Evolutionary conservation across 805 yeast genomes (phyloP).

Genomic region (Isabelozyma rhagii): DNA sequence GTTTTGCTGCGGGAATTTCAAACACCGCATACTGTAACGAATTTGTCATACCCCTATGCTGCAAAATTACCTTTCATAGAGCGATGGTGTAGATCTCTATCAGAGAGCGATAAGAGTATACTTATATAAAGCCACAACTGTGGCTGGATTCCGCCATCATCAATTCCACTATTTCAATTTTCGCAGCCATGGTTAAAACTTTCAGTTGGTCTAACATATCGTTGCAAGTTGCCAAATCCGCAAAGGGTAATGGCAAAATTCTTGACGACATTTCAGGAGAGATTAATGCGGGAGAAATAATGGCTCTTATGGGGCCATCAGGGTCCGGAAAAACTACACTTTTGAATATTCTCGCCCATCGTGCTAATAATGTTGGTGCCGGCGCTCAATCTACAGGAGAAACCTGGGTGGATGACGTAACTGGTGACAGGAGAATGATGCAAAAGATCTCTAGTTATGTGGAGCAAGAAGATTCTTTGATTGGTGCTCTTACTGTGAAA

Average conservation of each 20-base stretch:
- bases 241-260: background rate
- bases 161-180: background rate
- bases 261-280: constrained; percentile 21
- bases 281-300: constrained; percentile 50
- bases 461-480: constrained; percentile 19
- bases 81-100: background rate
- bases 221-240: background rate
- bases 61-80: background rate
- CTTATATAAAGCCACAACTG: background rate
- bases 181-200: background rate
- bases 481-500: constrained; percentile 17
- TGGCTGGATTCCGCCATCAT: background rate
- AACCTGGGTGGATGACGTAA: background rate
- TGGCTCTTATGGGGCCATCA: constrained; percentile 64
- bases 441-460: constrained; percentile 13
- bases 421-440: background rate
- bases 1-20: background rate
- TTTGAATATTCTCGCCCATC: constrained; percentile 50
- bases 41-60: background rate
- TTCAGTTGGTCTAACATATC: background rate
- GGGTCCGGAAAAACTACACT: constrained; percentile 63
- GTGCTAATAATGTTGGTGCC: constrained; percentile 33
- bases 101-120: no score
- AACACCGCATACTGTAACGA: background rate
- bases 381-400: background rate